Percentiles rank a stretch among this genome's conserved stretches.
phyloP scores from a whole-genome alignment of 176 grass and related monocot species.

The Miscanthus lutarioriparius region DNA sequence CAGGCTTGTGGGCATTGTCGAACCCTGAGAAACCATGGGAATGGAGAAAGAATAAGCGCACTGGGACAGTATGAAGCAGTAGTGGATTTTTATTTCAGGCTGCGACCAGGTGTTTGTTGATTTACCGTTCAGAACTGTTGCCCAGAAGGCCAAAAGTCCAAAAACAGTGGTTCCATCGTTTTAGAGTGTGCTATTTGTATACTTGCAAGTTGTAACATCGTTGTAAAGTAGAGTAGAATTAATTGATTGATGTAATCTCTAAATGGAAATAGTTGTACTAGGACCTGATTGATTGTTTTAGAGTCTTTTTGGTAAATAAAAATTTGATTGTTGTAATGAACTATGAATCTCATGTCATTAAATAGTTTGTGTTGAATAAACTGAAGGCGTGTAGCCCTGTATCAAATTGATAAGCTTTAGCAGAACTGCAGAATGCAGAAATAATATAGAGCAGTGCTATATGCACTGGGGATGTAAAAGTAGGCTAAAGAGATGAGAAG shows the following conservation, averaged over 20 bases:
- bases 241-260: neutral
- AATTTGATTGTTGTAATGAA: neutral
- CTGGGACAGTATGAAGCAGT: slow-evolving; percentile 14
- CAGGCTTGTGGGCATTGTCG: slow-evolving; percentile 58
- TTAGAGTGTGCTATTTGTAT: neutral
- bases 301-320: neutral
- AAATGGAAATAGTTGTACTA: neutral
- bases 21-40: slow-evolving; percentile 86
- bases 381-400: neutral
- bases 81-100: neutral
- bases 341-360: neutral
- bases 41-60: slow-evolving; percentile 60
- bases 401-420: neutral
- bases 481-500: neutral
- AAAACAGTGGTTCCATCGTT: neutral
- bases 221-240: neutral
- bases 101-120: neutral
- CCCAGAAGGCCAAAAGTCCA: neutral
- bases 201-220: neutral
- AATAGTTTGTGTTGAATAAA: neutral
- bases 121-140: neutral
- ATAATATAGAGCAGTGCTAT: no score
- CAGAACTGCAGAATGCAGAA: neutral
- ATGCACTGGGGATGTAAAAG: neutral
- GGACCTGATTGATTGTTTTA: neutral